Evolutionary conservation across 192 early-diverging fungal species (phyloP), one percentile per base, ranked within the genome.

Genomic region (Funneliformis geosporum): DNA sequence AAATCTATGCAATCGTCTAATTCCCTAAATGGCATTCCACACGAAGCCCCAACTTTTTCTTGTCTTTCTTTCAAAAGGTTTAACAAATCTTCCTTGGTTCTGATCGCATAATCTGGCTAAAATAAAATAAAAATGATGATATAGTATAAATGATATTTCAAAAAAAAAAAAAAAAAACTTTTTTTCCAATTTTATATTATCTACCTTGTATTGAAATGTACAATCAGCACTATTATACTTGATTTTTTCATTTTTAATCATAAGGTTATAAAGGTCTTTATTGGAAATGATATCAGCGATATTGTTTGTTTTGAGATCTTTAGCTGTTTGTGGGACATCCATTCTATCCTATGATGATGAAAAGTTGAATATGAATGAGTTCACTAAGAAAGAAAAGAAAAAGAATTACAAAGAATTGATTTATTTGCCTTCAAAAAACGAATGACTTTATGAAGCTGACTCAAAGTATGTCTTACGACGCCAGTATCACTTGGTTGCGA

Each of bases 11-110:
- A 94, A 67, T 96, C 94, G 47, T 88, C 87, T 18, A 96, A 86
- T 40, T 90, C 91, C 79, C 92, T 93, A 59, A 90, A 90, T 55
- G 94, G 93, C 83, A 94, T 89, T 1, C 92, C 95, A 8, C 89
- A 87, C 50, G 88, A 80, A 39, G 85, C 86, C 4, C 88, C 93
- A 6, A 84, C 83, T 61, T 89, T 80, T 61, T 89, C 88, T 33
- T 85, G 82, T 46, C 86, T 86, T n/a, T 80, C 78, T 43, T 85
- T 81, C 64, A 96, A 79, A 21, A 93, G 82, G 25, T 84, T 82
- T 10, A 95, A 71, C 28, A 96, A 83, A 72, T 95, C 95, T 16
- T 94, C 92, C 43, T 90, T 90, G 43, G 85, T 87, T 67, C 88
- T 87, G 71, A 95, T 91, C 42, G 92, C 88, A 77, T 87, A 95